phyloP scores from a whole-genome alignment of 345 rosid genomes.

The Geranium brycei region DNA sequence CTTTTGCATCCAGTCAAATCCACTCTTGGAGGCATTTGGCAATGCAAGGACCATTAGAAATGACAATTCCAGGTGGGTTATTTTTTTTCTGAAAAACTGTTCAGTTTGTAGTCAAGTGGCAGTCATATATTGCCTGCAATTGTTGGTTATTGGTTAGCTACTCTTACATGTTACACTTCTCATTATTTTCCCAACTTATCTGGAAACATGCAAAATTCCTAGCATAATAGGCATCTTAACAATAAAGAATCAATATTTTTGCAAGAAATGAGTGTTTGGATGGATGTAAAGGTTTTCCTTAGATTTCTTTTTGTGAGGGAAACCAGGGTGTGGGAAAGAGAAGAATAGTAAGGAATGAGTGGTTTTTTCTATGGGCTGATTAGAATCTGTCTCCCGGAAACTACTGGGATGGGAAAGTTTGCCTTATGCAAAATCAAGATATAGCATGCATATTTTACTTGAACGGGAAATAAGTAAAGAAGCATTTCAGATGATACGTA shows the following conservation, averaged over 20 bases:
- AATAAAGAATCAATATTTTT: too few relatives aligned
- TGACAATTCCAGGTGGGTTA: slow-evolving; percentile 83
- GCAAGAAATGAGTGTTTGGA: not conserved
- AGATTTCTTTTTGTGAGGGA: not conserved
- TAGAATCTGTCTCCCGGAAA: not conserved
- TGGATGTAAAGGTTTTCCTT: not conserved
- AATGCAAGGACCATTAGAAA: slow-evolving; percentile 94
- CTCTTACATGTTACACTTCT: not conserved
- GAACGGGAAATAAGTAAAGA: not conserved
- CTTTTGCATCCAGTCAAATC: slow-evolving; percentile 66
- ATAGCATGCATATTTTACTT: not conserved
- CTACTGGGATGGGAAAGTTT: not conserved
- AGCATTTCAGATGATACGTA: not conserved
- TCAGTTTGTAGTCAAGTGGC: not conserved
- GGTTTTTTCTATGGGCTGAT: not conserved
- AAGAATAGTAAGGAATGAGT: not conserved
- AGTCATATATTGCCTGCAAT: not conserved
- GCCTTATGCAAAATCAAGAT: not conserved
- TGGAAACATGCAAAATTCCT: not conserved
- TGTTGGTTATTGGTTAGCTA: not conserved
- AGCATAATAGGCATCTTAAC: too few relatives aligned
- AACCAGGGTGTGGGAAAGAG: not conserved
- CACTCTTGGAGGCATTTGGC: slow-evolving; percentile 98
- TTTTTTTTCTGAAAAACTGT: not conserved
- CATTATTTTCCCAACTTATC: not conserved